phyloP scores from a whole-genome alignment of 495 filamentous ascomycete species.

The Penicillium manginii region DNA sequence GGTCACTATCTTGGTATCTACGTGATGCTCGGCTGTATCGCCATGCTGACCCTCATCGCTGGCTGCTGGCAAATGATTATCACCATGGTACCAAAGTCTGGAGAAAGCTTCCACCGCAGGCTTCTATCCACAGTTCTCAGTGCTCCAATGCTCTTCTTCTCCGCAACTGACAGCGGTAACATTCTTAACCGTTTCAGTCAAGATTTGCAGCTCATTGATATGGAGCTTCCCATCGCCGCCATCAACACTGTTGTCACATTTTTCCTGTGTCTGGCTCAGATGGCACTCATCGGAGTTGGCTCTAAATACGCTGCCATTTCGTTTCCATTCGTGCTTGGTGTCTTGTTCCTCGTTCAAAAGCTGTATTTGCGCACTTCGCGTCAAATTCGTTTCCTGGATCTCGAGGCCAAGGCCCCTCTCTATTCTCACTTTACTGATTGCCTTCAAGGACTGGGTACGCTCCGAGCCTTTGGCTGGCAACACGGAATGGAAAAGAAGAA shows the following conservation, averaged over 20 bases:
- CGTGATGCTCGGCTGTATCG: slow-evolving; percentile 50
- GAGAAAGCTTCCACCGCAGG: slow-evolving; percentile 51
- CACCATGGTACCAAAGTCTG: slow-evolving; percentile 57
- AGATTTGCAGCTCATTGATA: slow-evolving; percentile 64
- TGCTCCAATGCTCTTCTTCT: slow-evolving; percentile 53
- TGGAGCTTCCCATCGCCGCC: slow-evolving; percentile 52
- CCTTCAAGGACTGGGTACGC: slow-evolving; percentile 50
- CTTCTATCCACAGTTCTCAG: slow-evolving; percentile 54
- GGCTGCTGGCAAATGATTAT: slow-evolving; percentile 58
- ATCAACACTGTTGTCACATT: slow-evolving; percentile 52
- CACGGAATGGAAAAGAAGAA: slow-evolving; percentile 50
- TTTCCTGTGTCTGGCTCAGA: slow-evolving; percentile 52
- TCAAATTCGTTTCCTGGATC: slow-evolving; percentile 64
- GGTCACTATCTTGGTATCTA: slow-evolving; percentile 61
- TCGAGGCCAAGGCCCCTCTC: slow-evolving; percentile 64
- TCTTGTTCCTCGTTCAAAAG: slow-evolving; percentile 59
- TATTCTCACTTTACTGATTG: slow-evolving; percentile 63
- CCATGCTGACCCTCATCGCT: slow-evolving; percentile 46
- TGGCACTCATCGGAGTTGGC: slow-evolving; percentile 52
- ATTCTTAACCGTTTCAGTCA: slow-evolving; percentile 62
- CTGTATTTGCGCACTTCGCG: slow-evolving; percentile 67
- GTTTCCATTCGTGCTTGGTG: slow-evolving; percentile 51
- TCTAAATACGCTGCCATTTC: slow-evolving; percentile 55
- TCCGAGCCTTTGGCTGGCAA: slow-evolving; percentile 63
- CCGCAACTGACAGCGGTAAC: slow-evolving; percentile 47